phyloP scores from a whole-genome alignment of 805 yeast genomes.

The Starmerella sp. region DNA sequence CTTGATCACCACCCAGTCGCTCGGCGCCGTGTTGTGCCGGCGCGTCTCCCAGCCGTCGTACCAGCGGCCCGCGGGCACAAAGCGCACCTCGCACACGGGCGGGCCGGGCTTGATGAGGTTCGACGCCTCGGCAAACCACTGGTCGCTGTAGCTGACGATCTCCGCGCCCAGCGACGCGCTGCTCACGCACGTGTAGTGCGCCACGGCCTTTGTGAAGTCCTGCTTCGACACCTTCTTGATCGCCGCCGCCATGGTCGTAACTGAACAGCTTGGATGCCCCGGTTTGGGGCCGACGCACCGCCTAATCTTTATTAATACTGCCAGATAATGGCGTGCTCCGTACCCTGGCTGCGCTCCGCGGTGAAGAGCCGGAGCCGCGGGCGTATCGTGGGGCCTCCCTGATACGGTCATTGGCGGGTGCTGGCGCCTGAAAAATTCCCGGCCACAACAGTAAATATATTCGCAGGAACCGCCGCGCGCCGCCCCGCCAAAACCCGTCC shows the following conservation, averaged over 20 bases:
- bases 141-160: conserved; percentile 62
- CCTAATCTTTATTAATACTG: neutral
- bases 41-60: conserved; percentile 99
- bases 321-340: neutral
- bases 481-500: too few relatives aligned
- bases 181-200: conserved; percentile 48
- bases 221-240: conserved; percentile 15
- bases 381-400: neutral
- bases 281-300: neutral
- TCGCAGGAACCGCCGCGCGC: neutral
- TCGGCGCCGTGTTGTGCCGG: conserved; percentile 73
- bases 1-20: conserved; percentile 77
- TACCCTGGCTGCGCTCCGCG: neutral
- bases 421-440: neutral
- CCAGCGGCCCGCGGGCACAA: conserved; percentile 87
- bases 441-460: neutral
- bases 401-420: neutral
- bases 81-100: conserved; percentile 72
- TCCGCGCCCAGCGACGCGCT: conserved; percentile 77
- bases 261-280: neutral
- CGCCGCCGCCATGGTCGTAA: conserved; percentile 3
- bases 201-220: conserved; percentile 18
- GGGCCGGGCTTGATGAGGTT: conserved; percentile 72
- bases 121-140: conserved; percentile 90
- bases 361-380: too few relatives aligned